Base-by-base conservation (phyloP, 805 yeast species). In the Metschnikowia borealis region DNA sequence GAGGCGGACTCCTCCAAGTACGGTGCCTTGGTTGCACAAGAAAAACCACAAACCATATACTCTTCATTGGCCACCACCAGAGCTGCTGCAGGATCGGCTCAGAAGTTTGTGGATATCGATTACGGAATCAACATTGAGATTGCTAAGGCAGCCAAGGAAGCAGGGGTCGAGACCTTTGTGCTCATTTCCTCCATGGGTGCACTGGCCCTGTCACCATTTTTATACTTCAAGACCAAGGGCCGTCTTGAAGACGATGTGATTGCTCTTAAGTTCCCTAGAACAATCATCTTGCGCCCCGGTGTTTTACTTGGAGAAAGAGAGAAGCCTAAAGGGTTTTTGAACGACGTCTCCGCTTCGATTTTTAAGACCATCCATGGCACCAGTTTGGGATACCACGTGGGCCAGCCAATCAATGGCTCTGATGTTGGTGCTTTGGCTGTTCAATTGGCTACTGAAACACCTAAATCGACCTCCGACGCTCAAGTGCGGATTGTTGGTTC, bases 251-350 rank as follows among this genome's bases (percentile, higher is more conserved):
- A 82, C 41, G 89, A 81, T 43, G 70, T 90, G 8, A 67, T 74
- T 40, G 82, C 71, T 0, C 71, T 89, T 50, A 77, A 74, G 26
- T 90, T 89, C 65, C 84, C 83, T n/a, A 74, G 81, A 48, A 82
- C 90, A 1, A 78, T 89, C 46, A 85, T 90, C 53, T 65, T 90
- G 49, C 77, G 88, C 60, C 97, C 97, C 0, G 96, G 96, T 13
- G 64, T 73, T 0, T 69, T 89, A 35, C 58, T 87, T 5, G 96
- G 96, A 4, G 77, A 79, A 29, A 73, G 96, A 59, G 74, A 69
- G 15, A 52, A 53, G 6, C 44, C 56, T 15, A 51, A 50, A 38
- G 57, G 55, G 5, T 44, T 51, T 44, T 35, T 62, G 4, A 74
- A 70, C 49, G 60, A 54, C 13, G 2, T 68, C 1, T 63, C 62